Conservation (phyloP, 1,284 basidiomycete species). For the Ceratobasidium sp. region DNA sequence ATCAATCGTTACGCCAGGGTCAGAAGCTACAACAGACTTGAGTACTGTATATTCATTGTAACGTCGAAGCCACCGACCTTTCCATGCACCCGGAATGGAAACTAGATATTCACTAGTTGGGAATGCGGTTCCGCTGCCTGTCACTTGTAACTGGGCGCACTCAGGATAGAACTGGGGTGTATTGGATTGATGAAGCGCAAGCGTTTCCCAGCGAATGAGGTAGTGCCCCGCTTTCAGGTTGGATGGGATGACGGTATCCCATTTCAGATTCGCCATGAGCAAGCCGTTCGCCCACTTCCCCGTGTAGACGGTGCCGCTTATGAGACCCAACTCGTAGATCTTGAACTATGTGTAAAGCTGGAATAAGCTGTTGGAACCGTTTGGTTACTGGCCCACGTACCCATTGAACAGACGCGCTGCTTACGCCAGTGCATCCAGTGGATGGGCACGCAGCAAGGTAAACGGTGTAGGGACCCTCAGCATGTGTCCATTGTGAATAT, state of each 20-base stretch:
- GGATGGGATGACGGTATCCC: constrained; percentile 36
- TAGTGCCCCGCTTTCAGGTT: constrained; percentile 36
- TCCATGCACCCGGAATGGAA: constrained; percentile 38
- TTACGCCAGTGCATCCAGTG: constrained; percentile 43
- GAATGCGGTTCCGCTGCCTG: constrained; percentile 31
- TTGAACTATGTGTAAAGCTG: constrained; percentile 13
- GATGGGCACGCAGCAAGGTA: constrained; percentile 39
- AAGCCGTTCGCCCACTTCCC: constrained; percentile 40
- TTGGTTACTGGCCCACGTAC: no score
- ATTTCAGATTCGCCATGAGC: constrained; percentile 37
- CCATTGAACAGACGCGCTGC: constrained; percentile 39
- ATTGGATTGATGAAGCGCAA: constrained; percentile 43
- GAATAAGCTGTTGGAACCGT: neutral
- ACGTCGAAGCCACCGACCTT: constrained; percentile 42
- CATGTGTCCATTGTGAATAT: constrained; percentile 41
- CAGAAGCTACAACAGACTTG: neutral
- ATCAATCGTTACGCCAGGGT: constrained; percentile 32
- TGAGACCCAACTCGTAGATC: constrained; percentile 37
- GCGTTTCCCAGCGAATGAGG: constrained; percentile 38
- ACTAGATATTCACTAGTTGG: constrained; percentile 37
- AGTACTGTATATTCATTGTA: neutral
- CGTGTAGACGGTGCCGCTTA: constrained; percentile 37
- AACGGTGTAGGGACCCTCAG: constrained; percentile 39
- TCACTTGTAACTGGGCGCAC: constrained; percentile 38
- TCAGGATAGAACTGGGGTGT: constrained; percentile 43